Base-by-base conservation (phyloP, 179 eudicot species). In the Nepenthes alata region DNA sequence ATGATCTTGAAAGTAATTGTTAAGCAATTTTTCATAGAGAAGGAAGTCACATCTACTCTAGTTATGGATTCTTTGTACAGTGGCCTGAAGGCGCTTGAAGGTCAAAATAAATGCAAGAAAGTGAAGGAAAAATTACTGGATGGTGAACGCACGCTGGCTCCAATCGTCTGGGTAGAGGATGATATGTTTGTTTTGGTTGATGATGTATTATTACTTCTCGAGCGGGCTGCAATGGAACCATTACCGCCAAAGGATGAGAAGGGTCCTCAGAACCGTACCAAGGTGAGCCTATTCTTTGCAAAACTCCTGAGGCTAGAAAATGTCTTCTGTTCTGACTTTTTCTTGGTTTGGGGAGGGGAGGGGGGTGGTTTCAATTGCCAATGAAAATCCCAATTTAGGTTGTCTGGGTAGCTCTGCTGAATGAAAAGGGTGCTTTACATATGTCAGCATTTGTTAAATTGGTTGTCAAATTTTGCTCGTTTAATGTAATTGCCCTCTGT, bases 21-120 rank as follows among this genome's bases (percentile, higher is more conserved):
- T 55, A 90, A 94, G 71, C 83, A 83, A 9, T 94, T 94, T 72
- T 94, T 90, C 71, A 70, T 85, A 74, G 97, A 94, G 67, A 94
- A 90, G 68, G 99, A 94, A 77, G 97, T 94, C 76, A 85, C 95
- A 5, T 90, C 97, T 66, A 89, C 99, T 56, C 78, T 94, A 71
- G 99, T 94, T 59, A 90, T 94, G 95, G 99, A 94, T 79, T 90
- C 97, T 55, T 70, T 94, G 75, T 85, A 94, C 69, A 94, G 97
- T 77, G 99, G 99, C 60, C 79, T 94, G 57, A 94, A 85, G 81
- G 91, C 95, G 47, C 85, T 94, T 67, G 86, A 90, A 70, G 81
- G 85, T 53, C 87, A 85, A 77, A 79, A 80, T 59, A 87, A 85
- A 80, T 66, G 75, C 69, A 81, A 79, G 72, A 75, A 76, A 67